Evolutionary conservation across 495 filamentous ascomycete genomes (phyloP), one percentile per base, ranked within the genome.

Genomic region (Talaromyces borbonicus): DNA sequence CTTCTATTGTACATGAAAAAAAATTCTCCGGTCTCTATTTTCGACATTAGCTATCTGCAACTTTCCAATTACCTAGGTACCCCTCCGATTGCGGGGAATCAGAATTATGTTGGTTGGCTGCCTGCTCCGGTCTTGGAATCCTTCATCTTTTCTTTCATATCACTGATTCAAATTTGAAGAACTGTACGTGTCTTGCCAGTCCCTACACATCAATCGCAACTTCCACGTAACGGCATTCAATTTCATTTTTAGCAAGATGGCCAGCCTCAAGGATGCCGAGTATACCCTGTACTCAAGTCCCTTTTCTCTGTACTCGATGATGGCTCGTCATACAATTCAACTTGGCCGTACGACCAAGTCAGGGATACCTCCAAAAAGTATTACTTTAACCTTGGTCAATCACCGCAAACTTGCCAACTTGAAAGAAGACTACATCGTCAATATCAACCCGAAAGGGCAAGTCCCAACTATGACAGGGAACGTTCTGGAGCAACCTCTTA

Each of bases 281-380:
- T 43, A 43, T 27, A 43, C 41, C 14, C 41, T 43, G 15, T 43
- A 43, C 16, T 43, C 41, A 5, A 30, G 25, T 14, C 41, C 41
- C 41, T 43, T 43, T 18, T 43, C 41, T 16, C 41, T 43, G 14
- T 43, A 43, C 24, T 43, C 41, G 4, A 43, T 43, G 41, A 43
- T 43, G 41, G 41, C 41, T 3, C 41, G 41, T 1, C 41, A 43
- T 15, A 43, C 41, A 24, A 25, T 31, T 9, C 41, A 30, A 29
- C 24, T 43, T 5, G 41, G 41, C 14, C 41, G 19, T 32, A 27
- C 26, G 1, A 30, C 41, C 9, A 11, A 30, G 6, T 15, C n/a
- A 7, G 41, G 25, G 9, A 43, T 6, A 11, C 41, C 41, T 11
- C 41, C 41, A 2, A 29, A 30, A 19, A 16, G 12, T 2, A 43